Evolutionary conservation across 2,329 filamentous ascomycete genomes (phyloP).

Genomic region (Chrysoporthe deuterocubensis): DNA sequence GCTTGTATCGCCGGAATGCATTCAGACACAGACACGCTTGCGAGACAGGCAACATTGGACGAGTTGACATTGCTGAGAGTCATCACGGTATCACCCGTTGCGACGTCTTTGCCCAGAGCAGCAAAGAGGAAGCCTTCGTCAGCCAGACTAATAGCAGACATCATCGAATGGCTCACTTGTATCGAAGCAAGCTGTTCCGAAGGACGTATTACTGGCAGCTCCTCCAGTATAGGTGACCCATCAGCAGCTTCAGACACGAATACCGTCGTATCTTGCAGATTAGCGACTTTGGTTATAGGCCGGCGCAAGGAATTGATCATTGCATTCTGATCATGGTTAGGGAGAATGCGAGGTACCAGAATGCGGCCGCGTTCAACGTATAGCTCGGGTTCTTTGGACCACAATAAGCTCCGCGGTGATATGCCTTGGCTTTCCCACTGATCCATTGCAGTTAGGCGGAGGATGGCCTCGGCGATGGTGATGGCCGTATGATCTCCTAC

Average conservation of each 20-base stretch:
- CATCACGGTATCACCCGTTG: background rate
- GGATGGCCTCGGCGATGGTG: slow-evolving; percentile 29
- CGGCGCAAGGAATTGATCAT: slow-evolving; percentile 31
- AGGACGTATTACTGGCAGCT: background rate
- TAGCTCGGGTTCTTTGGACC: slow-evolving; percentile 36
- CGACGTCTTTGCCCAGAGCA: background rate
- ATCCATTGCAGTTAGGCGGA: background rate
- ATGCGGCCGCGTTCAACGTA: slow-evolving; percentile 32
- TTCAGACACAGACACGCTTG: background rate
- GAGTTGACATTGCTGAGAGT: background rate
- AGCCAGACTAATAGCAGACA: background rate
- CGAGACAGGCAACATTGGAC: background rate
- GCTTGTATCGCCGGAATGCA: background rate
- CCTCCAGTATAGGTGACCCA: background rate
- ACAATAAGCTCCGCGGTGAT: background rate
- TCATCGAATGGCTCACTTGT: background rate
- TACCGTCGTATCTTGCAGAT: background rate
- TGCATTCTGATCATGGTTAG: slow-evolving; percentile 27
- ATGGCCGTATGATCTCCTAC: background rate
- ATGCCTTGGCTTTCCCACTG: background rate
- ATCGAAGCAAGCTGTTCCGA: background rate
- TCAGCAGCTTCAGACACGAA: background rate
- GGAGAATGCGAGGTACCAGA: slow-evolving; percentile 35
- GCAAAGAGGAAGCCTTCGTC: background rate
- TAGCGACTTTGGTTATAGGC: slow-evolving; percentile 21